Base-by-base conservation (phyloP, 2,329 filamentous ascomycete genomes). In the Alternaria sp. region DNA sequence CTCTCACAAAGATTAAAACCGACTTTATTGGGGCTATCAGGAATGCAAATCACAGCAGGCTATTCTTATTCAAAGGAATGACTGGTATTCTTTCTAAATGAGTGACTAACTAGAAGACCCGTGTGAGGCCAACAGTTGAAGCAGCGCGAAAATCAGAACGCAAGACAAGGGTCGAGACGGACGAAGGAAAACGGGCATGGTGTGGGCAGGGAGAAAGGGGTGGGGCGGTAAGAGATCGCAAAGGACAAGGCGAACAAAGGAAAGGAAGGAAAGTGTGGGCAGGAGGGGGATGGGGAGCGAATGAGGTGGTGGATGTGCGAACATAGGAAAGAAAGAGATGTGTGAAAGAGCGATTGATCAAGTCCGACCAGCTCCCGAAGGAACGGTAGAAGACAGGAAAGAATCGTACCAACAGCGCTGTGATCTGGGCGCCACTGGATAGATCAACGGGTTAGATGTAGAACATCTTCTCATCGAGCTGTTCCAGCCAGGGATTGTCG, bases 81-180 rank as follows among this genome's bases (percentile, higher is more conserved):
- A 44, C 40, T 44, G 40, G 40, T 44, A 44, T 44, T 44, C 17
- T 44, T 17, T 44, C 17, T 44, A 21, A 44, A 7, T 17, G 40
- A 19, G 17, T 17, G 17, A 11, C 40, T 44, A 19, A 44, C 40
- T 17, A 44, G 40, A 44, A 4, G 2, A 0, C 7, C 2, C 15
- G 32, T 36, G 32, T 0, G 15, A 36, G 32, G 2, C 1, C 15
- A n/a, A n/a, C 2, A n/a, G 32, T 36, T 0, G 0, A 36, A 44
- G 40, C 17, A 44, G 6, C 40, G 40, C 17, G 23, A 17, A 17
- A 19, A 28, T 36, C 40, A 44, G 19, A 32, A 30, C 26, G 17
- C 25, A 52, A 11, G n/a, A 17, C 25, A 13, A 17, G 23, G 15
- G 13, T 40, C 6, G 12, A 28, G 7, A 25, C 21, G 45, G 17